phyloP scores from a whole-genome alignment of 768 basidiomycete genomes.

The Boletus rubescentipes region DNA sequence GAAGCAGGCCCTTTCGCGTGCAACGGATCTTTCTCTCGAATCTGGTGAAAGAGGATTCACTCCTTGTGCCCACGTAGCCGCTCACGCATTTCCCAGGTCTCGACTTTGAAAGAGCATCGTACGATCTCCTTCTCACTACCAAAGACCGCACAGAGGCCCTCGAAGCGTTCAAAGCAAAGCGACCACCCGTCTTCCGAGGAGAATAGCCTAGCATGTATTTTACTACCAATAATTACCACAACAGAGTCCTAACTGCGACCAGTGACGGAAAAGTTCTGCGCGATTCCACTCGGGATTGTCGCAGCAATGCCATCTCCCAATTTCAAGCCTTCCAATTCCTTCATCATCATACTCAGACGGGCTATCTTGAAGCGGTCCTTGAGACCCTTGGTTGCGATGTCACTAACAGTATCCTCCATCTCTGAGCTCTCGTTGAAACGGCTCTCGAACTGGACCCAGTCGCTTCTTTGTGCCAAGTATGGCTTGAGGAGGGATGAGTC shows the following conservation, averaged over 20 bases:
- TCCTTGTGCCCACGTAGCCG: background rate
- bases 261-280: slow-evolving; percentile 51
- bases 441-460: slow-evolving; percentile 86
- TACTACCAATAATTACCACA: background rate
- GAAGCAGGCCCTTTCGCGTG: slow-evolving; percentile 80
- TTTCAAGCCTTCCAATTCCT: slow-evolving; percentile 74
- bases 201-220: slow-evolving; percentile 43
- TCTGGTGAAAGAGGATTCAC: slow-evolving; percentile 43
- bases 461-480: slow-evolving; percentile 86
- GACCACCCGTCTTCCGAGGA: slow-evolving; percentile 75
- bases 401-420: slow-evolving; percentile 40
- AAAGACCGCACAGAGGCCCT: slow-evolving; percentile 84
- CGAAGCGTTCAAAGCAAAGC: slow-evolving; percentile 82
- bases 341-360: slow-evolving; percentile 82
- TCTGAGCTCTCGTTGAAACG: slow-evolving; percentile 65
- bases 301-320: slow-evolving; percentile 56
- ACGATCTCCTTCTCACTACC: slow-evolving; percentile 72
- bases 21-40: slow-evolving; percentile 76
- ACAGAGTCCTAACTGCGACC: slow-evolving; percentile 42
- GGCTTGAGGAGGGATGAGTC: slow-evolving; percentile 85
- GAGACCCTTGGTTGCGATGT: slow-evolving; percentile 43
- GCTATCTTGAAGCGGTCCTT: slow-evolving; percentile 64
- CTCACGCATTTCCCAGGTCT: slow-evolving; percentile 50
- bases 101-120: slow-evolving; percentile 87
- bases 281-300: slow-evolving; percentile 56